Conservation (phyloP, 148 eudicot species). For the Chenopodium suecicum region DNA sequence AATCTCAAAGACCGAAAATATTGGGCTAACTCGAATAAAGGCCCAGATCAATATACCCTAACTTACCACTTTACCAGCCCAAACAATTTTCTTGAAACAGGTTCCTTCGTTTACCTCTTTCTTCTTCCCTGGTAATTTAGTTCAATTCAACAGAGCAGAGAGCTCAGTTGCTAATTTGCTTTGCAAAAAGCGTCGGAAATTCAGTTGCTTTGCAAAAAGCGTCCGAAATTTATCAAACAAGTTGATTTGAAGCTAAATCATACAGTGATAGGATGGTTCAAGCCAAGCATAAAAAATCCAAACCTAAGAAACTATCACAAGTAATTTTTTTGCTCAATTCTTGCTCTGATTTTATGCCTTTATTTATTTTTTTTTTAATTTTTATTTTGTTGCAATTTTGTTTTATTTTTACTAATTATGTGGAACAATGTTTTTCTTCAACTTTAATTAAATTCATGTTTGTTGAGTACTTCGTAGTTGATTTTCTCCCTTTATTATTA, state of each 20-base stretch:
- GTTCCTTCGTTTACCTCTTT: too few species aligned
- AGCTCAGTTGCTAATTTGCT: neutral
- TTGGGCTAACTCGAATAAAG: too few species aligned
- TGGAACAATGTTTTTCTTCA: neutral
- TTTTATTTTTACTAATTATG: neutral
- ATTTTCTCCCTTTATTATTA: too few species aligned
- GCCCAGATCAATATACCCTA: too few species aligned
- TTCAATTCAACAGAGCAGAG: neutral
- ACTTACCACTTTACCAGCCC: too few species aligned
- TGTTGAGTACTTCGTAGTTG: neutral
- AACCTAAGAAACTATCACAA: conserved; percentile 48
- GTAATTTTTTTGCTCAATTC: conserved; percentile 26
- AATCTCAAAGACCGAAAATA: too few species aligned
- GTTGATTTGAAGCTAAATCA: neutral
- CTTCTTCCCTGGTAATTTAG: neutral
- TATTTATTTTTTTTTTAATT: neutral
- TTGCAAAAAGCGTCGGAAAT: neutral
- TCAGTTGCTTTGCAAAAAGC: too few species aligned
- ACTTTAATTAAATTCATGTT: neutral
- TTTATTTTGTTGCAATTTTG: neutral
- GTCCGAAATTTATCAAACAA: too few species aligned
- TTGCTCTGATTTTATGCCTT: neutral
- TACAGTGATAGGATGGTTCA: conserved; percentile 44
- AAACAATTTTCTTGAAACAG: too few species aligned
- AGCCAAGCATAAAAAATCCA: conserved; percentile 70